These are phyloP conservation scores for Elsinoe batatas DNA, from an alignment of 2,329 filamentous ascomycete genomes.

Conservation along the genomic window DNA sequence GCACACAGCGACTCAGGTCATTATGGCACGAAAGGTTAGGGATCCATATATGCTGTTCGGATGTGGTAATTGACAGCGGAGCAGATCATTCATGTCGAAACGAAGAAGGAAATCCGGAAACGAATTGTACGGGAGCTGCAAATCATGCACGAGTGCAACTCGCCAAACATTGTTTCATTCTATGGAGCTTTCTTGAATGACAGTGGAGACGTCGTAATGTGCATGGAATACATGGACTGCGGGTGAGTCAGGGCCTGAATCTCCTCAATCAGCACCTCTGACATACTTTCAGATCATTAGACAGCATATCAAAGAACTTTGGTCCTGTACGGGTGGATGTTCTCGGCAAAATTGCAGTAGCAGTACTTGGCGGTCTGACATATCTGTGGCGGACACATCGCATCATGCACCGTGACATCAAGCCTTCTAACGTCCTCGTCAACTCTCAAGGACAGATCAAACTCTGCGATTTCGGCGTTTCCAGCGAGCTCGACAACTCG, in stretches of 20 bases:
- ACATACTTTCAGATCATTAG: constrained; percentile 58
- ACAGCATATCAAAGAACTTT: constrained; percentile 88
- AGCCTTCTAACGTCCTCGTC: constrained; percentile 93
- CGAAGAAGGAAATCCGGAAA: constrained; percentile 93
- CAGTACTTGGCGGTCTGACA: constrained; percentile 81
- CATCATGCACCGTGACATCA: constrained; percentile 99
- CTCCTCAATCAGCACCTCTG: constrained; percentile 13
- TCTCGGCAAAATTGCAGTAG: constrained; percentile 93
- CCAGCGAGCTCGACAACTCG: constrained; percentile 92
- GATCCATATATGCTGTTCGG: not conserved
- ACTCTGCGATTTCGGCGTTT: constrained; percentile 97
- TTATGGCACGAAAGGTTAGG: constrained; percentile 93
- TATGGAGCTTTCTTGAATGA: constrained; percentile 96
- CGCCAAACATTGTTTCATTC: constrained; percentile 92
- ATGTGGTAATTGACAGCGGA: constrained; percentile 11
- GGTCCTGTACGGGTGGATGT: constrained; percentile 93
- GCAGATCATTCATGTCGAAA: constrained; percentile 94
- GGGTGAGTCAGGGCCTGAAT: constrained; percentile 54
- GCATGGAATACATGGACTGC: constrained; percentile 99
- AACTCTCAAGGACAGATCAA: constrained; percentile 94
- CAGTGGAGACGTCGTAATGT: constrained; percentile 96
- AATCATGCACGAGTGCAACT: constrained; percentile 97
- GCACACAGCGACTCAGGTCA: constrained; percentile 85
- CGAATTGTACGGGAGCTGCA: constrained; percentile 94
- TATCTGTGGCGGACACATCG: constrained; percentile 93